A percentile compares a stretch with the other conserved stretches of the same genome.
phyloP scores from a whole-genome alignment of 2,329 filamentous ascomycete genomes.

The Claviceps sp. region DNA sequence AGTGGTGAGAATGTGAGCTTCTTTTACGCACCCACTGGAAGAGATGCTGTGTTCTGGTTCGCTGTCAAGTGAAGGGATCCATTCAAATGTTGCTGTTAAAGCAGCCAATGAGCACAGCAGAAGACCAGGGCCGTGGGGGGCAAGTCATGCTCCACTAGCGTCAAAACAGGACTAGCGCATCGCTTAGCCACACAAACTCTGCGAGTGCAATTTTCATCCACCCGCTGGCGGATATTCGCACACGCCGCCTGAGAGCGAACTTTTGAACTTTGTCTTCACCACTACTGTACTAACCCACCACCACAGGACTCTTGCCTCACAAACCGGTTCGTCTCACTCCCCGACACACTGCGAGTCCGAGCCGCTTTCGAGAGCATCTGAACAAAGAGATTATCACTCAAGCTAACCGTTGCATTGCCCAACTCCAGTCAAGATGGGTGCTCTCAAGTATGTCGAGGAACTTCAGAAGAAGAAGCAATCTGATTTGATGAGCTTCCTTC shows the following conservation, averaged over 20 bases:
- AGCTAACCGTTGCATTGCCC: constrained; percentile 1
- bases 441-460: constrained; percentile 99
- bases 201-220: constrained; percentile 18
- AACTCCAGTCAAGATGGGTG: constrained; percentile 71
- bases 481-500: constrained; percentile 99
- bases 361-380: neutral
- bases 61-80: neutral
- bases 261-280: constrained; percentile 19
- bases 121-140: constrained; percentile 17
- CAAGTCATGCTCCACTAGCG: constrained; percentile 16
- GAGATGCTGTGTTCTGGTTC: neutral
- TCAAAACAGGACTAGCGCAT: constrained; percentile 15
- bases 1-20: too few species aligned
- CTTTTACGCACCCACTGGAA: too few species aligned
- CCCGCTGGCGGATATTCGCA: constrained; percentile 16
- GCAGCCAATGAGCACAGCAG: neutral
- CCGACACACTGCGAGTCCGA: neutral
- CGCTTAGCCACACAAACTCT: constrained; percentile 28
- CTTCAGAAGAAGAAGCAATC: constrained; percentile 99
- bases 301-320: constrained; percentile 21
- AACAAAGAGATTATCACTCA: neutral
- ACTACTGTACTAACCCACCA: constrained; percentile 20
- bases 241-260: constrained; percentile 11
- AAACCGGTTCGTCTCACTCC: constrained; percentile 22
- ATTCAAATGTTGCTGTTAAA: neutral